phyloP scores from a whole-genome alignment of 352 stramenopile species.

The Thalassiosira mediterranea region DNA sequence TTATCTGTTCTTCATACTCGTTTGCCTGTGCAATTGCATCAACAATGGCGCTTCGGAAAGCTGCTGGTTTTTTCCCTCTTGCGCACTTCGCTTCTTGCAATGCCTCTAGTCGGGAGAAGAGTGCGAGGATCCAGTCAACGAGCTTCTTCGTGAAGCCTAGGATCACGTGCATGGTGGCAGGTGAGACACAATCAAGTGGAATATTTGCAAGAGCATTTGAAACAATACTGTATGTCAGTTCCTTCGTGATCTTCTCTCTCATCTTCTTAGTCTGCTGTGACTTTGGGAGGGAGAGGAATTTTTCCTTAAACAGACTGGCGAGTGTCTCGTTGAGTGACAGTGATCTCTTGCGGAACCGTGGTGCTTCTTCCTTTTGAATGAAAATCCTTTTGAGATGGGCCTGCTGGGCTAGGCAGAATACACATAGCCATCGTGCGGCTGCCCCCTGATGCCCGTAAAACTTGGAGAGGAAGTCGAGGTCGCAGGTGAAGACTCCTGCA shows the following conservation, averaged over 20 bases:
- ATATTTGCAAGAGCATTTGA: conserved; percentile 1
- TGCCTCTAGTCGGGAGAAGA: background rate
- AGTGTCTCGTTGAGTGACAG: too few species aligned
- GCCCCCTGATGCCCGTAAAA: conserved; percentile 16
- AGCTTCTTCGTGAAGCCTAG: conserved; percentile 3
- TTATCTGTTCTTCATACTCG: background rate
- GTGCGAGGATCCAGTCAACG: background rate
- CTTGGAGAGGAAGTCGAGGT: conserved; percentile 16
- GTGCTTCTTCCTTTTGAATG: too few species aligned
- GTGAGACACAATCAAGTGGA: background rate
- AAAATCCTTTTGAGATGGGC: too few species aligned
- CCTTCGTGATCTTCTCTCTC: background rate
- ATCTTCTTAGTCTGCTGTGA: background rate
- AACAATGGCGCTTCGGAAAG: background rate
- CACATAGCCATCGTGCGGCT: background rate
- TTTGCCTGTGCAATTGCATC: background rate
- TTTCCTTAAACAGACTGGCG: too few species aligned
- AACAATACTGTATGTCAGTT: conserved; percentile 6
- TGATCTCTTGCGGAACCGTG: too few species aligned
- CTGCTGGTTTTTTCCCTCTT: too few species aligned
- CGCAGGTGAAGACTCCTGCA: conserved; percentile 2
- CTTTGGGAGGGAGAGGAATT: too few species aligned
- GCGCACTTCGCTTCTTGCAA: background rate
- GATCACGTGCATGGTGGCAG: conserved; percentile 4
- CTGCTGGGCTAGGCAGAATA: conserved; percentile 5